These are phyloP conservation scores for Septoria linicola DNA, from an alignment of 2,329 filamentous ascomycete species.

Conservation along the genomic window DNA sequence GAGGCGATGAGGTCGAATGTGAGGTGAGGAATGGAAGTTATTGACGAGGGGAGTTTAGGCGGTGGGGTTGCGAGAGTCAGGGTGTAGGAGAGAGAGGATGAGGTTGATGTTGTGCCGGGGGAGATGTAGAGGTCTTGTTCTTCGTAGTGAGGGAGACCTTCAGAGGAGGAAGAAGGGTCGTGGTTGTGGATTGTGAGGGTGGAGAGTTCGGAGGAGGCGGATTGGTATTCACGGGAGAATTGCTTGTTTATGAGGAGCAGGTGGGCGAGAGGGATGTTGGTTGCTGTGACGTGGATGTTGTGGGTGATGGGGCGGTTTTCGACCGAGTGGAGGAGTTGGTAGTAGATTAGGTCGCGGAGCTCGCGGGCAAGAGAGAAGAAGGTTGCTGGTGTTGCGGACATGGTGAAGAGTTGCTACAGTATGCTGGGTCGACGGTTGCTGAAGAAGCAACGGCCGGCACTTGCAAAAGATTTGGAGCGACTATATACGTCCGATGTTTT, in stretches of 20 bases:
- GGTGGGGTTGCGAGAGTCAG: too few species aligned
- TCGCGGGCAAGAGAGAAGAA: constrained; percentile 17
- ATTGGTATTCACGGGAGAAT: constrained; percentile 11
- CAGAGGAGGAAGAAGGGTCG: not conserved
- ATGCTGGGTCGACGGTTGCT: too few species aligned
- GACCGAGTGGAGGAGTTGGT: constrained; percentile 3
- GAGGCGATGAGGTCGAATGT: constrained; percentile 8
- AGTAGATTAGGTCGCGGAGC: constrained; percentile 19
- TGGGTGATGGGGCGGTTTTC: not conserved
- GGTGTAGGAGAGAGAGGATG: too few species aligned
- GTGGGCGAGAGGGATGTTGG: not conserved
- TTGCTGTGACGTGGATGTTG: constrained; percentile 3
- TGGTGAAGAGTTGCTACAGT: too few species aligned
- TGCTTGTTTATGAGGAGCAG: constrained; percentile 12
- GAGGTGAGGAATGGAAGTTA: not conserved
- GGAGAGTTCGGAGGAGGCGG: not conserved
- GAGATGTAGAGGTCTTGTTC: not conserved
- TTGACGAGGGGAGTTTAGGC: constrained; percentile 1
- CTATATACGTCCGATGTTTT: not conserved
- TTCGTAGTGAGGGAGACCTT: not conserved
- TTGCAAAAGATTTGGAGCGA: too few species aligned
- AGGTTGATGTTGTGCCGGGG: constrained; percentile 5
- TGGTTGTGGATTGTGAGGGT: constrained; percentile 8
- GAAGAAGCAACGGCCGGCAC: too few species aligned
- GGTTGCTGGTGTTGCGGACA: not conserved